Percentiles rank a stretch among this genome's conserved stretches.
Conservation (phyloP, 176 grass and related monocot species). For the Zoysia pacifica region DNA sequence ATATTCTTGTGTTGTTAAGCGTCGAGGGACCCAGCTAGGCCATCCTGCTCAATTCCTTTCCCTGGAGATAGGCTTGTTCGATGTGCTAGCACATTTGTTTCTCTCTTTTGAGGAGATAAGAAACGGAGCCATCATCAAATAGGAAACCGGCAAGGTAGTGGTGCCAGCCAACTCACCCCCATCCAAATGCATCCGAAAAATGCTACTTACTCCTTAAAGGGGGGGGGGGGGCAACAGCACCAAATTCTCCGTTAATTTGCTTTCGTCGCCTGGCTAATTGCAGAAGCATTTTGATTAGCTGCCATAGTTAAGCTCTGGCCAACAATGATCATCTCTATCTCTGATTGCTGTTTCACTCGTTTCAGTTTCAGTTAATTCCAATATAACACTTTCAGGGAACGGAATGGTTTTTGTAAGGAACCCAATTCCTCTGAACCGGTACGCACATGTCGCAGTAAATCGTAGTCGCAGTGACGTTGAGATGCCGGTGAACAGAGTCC, state of each 20-base stretch:
- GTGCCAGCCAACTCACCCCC: conserved; percentile 26
- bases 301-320: background rate
- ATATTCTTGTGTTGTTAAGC: conserved; percentile 38
- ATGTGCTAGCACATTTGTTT: conserved; percentile 26
- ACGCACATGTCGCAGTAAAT: background rate
- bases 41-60: background rate
- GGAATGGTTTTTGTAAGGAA: background rate
- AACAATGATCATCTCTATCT: background rate
- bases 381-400: background rate
- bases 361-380: background rate
- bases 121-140: conserved; percentile 40
- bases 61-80: conserved; percentile 12
- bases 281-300: background rate
- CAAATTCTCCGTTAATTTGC: background rate
- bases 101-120: conserved; percentile 36
- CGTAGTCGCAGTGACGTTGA: background rate
- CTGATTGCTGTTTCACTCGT: background rate
- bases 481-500: background rate
- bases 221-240: background rate
- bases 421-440: background rate
- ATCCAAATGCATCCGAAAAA: conserved; percentile 4
- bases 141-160: conserved; percentile 7
- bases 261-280: conserved; percentile 25
- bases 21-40: background rate
- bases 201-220: background rate